Percentiles rank a stretch among this genome's conserved stretches.
phyloP scores from a whole-genome alignment of 306 rosid species.

The Corylus americana region DNA sequence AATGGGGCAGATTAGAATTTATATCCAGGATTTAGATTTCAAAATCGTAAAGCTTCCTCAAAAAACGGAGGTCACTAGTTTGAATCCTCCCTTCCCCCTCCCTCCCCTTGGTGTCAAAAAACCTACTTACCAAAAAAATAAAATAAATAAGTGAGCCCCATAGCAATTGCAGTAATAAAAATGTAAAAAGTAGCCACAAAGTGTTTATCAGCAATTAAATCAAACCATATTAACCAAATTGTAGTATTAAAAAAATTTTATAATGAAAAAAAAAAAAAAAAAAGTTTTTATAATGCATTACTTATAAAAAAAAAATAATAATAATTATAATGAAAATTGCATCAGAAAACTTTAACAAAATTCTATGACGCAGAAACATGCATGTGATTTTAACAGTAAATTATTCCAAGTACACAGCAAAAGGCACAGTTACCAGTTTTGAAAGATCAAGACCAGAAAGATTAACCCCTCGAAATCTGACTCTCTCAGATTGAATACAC shows the following conservation, averaged over 20 bases:
- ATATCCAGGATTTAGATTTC: too few species aligned
- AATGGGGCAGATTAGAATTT: constrained; percentile 4
- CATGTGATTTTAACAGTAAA: constrained; percentile 18
- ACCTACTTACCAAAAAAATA: too few species aligned
- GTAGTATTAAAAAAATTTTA: background rate
- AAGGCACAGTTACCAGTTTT: constrained; percentile 59
- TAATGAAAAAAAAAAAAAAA: background rate
- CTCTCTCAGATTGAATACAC: constrained; percentile 87
- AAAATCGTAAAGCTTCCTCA: too few species aligned
- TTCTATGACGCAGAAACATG: constrained; percentile 6
- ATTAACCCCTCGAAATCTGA: constrained; percentile 88
- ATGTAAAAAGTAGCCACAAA: background rate
- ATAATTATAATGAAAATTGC: background rate
- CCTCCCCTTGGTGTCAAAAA: too few species aligned
- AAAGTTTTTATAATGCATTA: too few species aligned
- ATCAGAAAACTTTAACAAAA: background rate
- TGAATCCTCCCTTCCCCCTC: too few species aligned
- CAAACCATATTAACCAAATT: background rate
- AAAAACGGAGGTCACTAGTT: too few species aligned
- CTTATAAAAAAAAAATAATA: too few species aligned
- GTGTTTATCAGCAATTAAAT: background rate
- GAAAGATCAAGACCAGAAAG: constrained; percentile 97
- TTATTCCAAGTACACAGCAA: constrained; percentile 10
- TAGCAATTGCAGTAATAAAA: background rate
- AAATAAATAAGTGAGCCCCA: background rate